These are phyloP conservation scores for Starmerella davenportii DNA, from an alignment of 805 yeast species.

Conservation along the genomic window DNA sequence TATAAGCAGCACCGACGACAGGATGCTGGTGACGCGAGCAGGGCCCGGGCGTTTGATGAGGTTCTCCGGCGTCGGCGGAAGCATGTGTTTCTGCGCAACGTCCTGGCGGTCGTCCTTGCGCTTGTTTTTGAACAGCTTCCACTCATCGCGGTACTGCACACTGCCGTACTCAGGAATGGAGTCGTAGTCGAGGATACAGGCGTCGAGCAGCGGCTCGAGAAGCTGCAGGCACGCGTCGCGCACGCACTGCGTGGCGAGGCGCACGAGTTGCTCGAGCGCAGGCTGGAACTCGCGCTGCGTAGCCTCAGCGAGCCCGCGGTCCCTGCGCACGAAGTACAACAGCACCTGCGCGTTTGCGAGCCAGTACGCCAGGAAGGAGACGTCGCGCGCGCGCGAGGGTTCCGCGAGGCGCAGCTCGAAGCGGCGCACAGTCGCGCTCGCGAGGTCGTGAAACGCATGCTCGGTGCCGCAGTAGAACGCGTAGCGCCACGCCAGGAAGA, in stretches of 20 bases:
- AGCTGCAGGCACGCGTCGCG: conserved; percentile 7
- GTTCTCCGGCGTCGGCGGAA: conserved; percentile 59
- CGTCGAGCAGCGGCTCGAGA: conserved; percentile 13
- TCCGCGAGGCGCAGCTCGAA: conserved; percentile 21
- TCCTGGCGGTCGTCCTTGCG: conserved; percentile 39
- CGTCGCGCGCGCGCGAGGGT: conserved; percentile 20
- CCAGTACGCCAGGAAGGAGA: conserved; percentile 58
- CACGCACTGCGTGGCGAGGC: conserved; percentile 4
- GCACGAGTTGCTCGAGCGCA: conserved; percentile 7
- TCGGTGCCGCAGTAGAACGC: conserved; percentile 23
- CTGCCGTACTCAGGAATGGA: conserved; percentile 69
- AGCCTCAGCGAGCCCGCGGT: conserved; percentile 28
- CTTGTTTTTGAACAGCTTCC: conserved; percentile 32
- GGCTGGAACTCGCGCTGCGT: conserved; percentile 16
- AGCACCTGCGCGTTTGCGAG: conserved; percentile 60
- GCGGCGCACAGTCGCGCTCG: conserved; percentile 21
- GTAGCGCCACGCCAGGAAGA: conserved; percentile 26
- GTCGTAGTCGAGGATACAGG: conserved; percentile 39
- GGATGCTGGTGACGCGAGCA: conserved; percentile 59
- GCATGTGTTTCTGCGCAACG: conserved; percentile 54
- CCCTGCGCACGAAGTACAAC: conserved; percentile 58
- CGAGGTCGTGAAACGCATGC: conserved; percentile 14
- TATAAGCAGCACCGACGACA: conserved; percentile 77
- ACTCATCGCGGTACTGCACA: conserved; percentile 56
- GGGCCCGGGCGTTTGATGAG: conserved; percentile 84